Evolutionary conservation across 768 basidiomycete genomes (phyloP), one percentile per base, ranked within the genome.

Genomic region (Pisolithus albus): DNA sequence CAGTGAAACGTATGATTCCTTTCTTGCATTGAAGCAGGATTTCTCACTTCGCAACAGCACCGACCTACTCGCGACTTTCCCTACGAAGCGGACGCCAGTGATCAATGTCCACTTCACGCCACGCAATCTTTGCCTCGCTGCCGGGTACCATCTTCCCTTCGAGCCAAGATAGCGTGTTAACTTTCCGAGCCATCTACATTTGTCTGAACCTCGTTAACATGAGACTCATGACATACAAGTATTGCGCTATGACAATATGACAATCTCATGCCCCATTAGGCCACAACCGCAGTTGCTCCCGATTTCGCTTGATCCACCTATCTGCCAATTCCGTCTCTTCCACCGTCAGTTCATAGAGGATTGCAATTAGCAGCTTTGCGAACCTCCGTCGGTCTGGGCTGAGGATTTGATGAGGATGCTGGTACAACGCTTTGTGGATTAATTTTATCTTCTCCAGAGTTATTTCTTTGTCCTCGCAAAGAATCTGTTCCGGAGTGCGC

Each of bases 11-110:
- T 92, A 66, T 50, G 49, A 37, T 24, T 42, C 23, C 9, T 4
- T 13, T 32, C 30, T 24, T 24, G 36, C 58, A 44, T 47, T 40
- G 36, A 41, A 34, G 11, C 28, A 46, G 52, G 6, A 46, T 54
- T 42, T 32, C 53, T 56, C 49, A 55, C 52, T 52, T 48, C 32
- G 44, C 37, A 53, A 44, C 64, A 97, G 95, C 18, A 74, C 77
- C 18, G 95, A 98, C 64, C 75, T 98, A 26, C 68, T 98, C 2
- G 78, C 89, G 2, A 94, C 94, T 0, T 96, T 92, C 65, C 88
- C 89, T 7, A 99, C 96, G 28, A 99, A 98, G 73, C 80, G 93
- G 49, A 98, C 96, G 24, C 94, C 96, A 1, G 80, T 98, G 58
- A 81, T 82, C 23, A 87, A 94, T 61, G 84, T 93, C 9, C 91